phyloP scores from a whole-genome alignment of 352 stramenopile genomes.

The Phytophthora megakarya region DNA sequence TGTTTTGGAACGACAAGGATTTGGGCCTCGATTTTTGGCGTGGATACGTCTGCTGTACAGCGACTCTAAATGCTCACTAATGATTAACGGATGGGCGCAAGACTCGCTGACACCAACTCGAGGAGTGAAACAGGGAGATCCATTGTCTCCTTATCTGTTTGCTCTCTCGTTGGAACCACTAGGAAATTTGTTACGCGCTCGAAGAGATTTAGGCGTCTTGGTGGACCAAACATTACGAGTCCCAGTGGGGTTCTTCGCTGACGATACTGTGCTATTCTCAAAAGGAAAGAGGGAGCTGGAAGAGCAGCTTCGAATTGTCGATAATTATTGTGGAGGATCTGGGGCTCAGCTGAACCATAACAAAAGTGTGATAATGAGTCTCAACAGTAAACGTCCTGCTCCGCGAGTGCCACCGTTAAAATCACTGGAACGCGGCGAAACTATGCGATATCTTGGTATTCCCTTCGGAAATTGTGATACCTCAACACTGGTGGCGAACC shows the following conservation, averaged over 20 bases:
- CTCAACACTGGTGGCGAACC: neutral
- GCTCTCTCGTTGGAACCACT: neutral
- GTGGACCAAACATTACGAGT: neutral
- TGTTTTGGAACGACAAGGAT: neutral
- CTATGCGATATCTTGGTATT: neutral
- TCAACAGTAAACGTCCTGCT: neutral
- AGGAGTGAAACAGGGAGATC: neutral
- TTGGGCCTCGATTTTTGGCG: neutral
- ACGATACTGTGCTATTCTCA: constrained; percentile 9
- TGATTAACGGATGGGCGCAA: constrained; percentile 5
- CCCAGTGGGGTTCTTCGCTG: constrained; percentile 1
- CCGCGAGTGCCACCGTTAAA: neutral
- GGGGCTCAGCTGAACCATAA: neutral
- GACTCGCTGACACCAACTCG: neutral
- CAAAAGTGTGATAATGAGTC: neutral
- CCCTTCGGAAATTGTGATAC: neutral
- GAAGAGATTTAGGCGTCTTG: neutral
- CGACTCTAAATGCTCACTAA: neutral
- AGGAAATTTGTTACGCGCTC: neutral
- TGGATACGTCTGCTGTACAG: constrained; percentile 8
- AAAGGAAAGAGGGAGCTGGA: too few relatives aligned
- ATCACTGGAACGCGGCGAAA: neutral
- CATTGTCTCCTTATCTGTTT: neutral
- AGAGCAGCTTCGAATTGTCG: neutral
- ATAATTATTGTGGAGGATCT: neutral